Base-by-base conservation (phyloP, 2,329 filamentous ascomycete genomes). In the Hypoxylon sp. region DNA sequence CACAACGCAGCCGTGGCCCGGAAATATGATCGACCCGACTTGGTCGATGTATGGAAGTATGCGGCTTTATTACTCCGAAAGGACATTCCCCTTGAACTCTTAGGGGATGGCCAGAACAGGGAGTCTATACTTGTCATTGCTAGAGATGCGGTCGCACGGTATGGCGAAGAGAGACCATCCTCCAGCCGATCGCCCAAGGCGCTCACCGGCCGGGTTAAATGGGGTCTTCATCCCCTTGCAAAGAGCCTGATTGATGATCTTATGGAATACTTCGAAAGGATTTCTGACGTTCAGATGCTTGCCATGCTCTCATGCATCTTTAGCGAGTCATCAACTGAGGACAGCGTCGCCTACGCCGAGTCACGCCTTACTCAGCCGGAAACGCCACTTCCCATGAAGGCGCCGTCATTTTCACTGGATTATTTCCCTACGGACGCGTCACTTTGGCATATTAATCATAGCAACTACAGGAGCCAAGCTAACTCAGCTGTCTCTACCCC, bases 11-110 rank as follows among this genome's bases (percentile, higher is more conserved):
- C 80, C 1, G 88, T 96, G 47, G 94, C 94, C 7, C 84, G 88
- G 68, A 89, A 87, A 65, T 84, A 90, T 69, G 91, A 90, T 4
- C 85, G 87, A 66, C 76, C 82, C 13, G 92, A 97, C 67, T 78
- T 96, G 28, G 89, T 91, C 24, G 87, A 93, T 69, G 86, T 97
- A 6, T 99, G 95, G 95, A 87, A 86, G 50, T 90, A 97, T 68
- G 83, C 93, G 56, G 89, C 87, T 17, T 81, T 97, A 60, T 82
- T 98, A 5, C 80, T 98, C 47, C 88, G 89, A 68, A 91, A 91
- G 69, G 88, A 92, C 46, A 89, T 94, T 26, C 91, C 91, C 1
- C 80, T 94, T 3, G 85, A 90, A 69, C 79, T 92, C 24, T 78
- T 90, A 44, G 80, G 83, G 3, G 82, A 85, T 58, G 79, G 82